A percentile compares a stretch with the other conserved stretches of the same genome.
These are phyloP conservation scores for Arthrobotrys sinensis DNA, from an alignment of 2,329 filamentous ascomycete genomes.

Conservation along the genomic window DNA sequence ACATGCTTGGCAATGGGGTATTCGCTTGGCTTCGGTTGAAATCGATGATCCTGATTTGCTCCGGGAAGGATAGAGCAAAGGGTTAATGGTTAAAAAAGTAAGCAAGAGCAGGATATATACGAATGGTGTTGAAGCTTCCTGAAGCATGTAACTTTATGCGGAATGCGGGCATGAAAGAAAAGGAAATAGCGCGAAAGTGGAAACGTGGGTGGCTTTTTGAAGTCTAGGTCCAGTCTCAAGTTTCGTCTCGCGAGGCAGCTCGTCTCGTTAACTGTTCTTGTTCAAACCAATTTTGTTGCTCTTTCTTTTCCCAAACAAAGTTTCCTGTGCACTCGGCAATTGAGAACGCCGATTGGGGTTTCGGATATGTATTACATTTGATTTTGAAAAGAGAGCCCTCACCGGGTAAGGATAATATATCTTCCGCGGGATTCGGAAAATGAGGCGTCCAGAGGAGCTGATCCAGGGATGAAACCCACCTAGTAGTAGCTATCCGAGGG, in stretches of 20 bases:
- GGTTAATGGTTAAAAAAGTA: conserved; percentile 1
- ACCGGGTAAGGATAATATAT: conserved; percentile 59
- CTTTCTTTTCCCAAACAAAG: conserved; percentile 33
- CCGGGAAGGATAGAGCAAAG: background rate
- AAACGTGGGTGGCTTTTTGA: conserved; percentile 58
- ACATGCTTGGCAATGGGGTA: conserved; percentile 28
- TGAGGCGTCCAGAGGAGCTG: conserved; percentile 30
- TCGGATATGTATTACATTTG: conserved; percentile 37
- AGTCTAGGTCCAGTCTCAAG: conserved; percentile 4
- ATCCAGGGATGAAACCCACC: conserved; percentile 33
- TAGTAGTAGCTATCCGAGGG: conserved; percentile 4
- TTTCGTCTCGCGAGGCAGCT: conserved; percentile 5
- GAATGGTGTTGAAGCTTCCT: conserved; percentile 1
- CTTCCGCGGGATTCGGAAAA: conserved; percentile 60
- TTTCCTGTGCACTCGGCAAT: conserved; percentile 53
- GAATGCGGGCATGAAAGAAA: conserved; percentile 15
- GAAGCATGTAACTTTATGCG: conserved; percentile 24
- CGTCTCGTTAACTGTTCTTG: conserved; percentile 19
- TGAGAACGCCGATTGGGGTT: conserved; percentile 52
- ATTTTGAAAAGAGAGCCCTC: conserved; percentile 11
- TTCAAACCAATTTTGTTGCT: conserved; percentile 17
- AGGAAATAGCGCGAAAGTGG: conserved; percentile 23
- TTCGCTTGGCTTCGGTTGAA: conserved; percentile 47
- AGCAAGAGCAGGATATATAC: conserved; percentile 20
- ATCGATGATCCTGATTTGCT: conserved; percentile 55